Percentiles rank a stretch among this genome's conserved stretches.
Evolutionary conservation across 2,329 filamentous ascomycete genomes (phyloP).

Genomic region (Trichoderma lentiforme): DNA sequence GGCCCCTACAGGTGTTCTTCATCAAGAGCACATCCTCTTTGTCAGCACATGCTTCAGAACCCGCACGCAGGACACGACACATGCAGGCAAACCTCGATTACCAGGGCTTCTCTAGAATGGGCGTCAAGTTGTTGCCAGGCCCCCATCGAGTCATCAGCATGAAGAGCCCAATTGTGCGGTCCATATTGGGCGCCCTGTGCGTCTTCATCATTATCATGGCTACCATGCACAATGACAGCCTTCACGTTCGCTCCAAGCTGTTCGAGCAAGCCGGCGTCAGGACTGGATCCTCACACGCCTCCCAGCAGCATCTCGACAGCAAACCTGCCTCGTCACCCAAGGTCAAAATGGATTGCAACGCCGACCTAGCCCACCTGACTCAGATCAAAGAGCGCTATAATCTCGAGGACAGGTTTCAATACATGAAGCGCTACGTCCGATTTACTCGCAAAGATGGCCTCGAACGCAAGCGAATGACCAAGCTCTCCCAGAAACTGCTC

Average conservation of each 20-base stretch:
- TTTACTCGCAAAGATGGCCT: conserved; percentile 48
- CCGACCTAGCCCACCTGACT: conserved; percentile 46
- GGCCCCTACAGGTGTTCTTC: not conserved
- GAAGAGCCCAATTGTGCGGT: conserved; percentile 47
- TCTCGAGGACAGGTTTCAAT: conserved; percentile 51
- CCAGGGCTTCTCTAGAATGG: conserved; percentile 29
- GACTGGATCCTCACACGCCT: conserved; percentile 23
- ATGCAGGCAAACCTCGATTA: not conserved
- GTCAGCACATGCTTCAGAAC: not conserved
- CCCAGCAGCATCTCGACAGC: conserved; percentile 32
- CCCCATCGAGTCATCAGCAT: conserved; percentile 44
- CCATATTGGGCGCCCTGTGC: conserved; percentile 41
- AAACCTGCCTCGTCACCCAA: conserved; percentile 15
- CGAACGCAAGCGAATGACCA: conserved; percentile 49
- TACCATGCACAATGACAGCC: conserved; percentile 40
- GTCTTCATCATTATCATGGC: conserved; percentile 42
- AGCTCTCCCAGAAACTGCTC: conserved; percentile 46
- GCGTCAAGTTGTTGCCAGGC: conserved; percentile 35
- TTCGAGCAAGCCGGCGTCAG: conserved; percentile 34
- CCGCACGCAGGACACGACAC: not conserved
- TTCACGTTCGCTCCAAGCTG: conserved; percentile 41
- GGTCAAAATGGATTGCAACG: conserved; percentile 47
- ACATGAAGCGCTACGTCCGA: conserved; percentile 54
- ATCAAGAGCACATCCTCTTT: not conserved
- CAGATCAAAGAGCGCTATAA: conserved; percentile 45